phyloP scores from a whole-genome alignment of 495 filamentous ascomycete species.

The Geoglossum glabrum region DNA sequence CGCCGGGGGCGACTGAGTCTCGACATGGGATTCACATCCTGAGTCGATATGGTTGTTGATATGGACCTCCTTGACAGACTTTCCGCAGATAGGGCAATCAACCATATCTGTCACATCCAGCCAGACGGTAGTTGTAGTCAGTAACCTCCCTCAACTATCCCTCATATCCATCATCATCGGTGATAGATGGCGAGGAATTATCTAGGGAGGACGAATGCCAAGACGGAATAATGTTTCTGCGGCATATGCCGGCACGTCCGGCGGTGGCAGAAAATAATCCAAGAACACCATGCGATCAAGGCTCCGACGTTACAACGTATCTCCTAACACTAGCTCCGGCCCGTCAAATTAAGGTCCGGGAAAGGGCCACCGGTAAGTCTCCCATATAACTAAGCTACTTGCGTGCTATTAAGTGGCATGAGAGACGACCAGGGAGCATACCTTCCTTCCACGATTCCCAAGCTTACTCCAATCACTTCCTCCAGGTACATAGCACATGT shows the following conservation, averaged over 20 bases:
- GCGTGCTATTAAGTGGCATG: no score
- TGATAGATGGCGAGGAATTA: neutral
- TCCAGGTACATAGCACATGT: no score
- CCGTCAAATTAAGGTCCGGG: no score
- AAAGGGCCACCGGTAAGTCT: no score
- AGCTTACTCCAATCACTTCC: no score
- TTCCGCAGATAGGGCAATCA: conserved; percentile 69
- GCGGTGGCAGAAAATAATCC: neutral
- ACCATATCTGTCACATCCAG: conserved; percentile 33
- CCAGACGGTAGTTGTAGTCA: neutral
- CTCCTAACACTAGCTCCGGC: no score
- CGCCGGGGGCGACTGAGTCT: conserved; percentile 21
- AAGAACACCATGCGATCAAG: neutral
- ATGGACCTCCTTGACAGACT: conserved; percentile 46
- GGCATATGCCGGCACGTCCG: neutral
- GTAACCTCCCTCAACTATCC: neutral
- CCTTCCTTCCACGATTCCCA: no score
- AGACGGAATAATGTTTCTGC: neutral
- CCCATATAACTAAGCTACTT: no score
- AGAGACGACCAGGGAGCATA: no score
- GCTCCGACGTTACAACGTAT: no score
- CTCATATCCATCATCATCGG: neutral
- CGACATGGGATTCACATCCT: conserved; percentile 43
- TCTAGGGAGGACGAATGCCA: neutral
- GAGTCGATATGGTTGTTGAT: conserved; percentile 93